These are phyloP conservation scores for Erodium trifolium DNA, from an alignment of 441 rosid genomes.

Conservation along the genomic window DNA sequence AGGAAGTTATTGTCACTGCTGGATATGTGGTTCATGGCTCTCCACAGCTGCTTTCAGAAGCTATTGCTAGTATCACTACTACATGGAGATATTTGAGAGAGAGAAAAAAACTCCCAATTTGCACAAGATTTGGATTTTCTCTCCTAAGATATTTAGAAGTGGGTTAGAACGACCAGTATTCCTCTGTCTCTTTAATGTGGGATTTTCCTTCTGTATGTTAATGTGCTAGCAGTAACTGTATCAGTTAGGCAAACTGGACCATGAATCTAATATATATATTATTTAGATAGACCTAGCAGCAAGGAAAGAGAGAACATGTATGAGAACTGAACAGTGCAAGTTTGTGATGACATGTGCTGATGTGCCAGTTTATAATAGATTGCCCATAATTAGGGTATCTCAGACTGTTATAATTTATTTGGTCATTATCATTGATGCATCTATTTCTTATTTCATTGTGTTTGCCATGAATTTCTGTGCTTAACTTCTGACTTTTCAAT, in stretches of 20 bases:
- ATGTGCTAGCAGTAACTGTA: neutral
- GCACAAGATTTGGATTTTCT: too few relatives aligned
- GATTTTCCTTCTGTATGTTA: neutral
- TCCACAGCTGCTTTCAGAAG: too few relatives aligned
- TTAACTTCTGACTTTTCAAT: neutral
- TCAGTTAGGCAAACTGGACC: neutral
- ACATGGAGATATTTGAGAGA: too few relatives aligned
- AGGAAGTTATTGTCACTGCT: too few relatives aligned
- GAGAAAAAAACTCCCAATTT: too few relatives aligned
- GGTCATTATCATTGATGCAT: neutral
- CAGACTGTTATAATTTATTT: neutral
- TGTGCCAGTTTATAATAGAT: neutral
- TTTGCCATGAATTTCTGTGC: neutral
- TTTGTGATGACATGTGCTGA: neutral
- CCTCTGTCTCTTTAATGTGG: neutral
- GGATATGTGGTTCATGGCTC: too few relatives aligned
- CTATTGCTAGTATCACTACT: too few relatives aligned
- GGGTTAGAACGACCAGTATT: too few relatives aligned
- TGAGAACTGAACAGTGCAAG: neutral
- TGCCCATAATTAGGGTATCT: neutral
- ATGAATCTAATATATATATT: neutral
- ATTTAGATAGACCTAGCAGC: neutral
- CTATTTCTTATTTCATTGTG: neutral
- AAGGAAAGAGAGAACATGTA: neutral
- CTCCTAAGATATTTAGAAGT: too few relatives aligned